Percentiles rank a stretch among this genome's conserved stretches.
Evolutionary conservation across 768 basidiomycete genomes (phyloP).

Genomic region (Scleroderma bovista): DNA sequence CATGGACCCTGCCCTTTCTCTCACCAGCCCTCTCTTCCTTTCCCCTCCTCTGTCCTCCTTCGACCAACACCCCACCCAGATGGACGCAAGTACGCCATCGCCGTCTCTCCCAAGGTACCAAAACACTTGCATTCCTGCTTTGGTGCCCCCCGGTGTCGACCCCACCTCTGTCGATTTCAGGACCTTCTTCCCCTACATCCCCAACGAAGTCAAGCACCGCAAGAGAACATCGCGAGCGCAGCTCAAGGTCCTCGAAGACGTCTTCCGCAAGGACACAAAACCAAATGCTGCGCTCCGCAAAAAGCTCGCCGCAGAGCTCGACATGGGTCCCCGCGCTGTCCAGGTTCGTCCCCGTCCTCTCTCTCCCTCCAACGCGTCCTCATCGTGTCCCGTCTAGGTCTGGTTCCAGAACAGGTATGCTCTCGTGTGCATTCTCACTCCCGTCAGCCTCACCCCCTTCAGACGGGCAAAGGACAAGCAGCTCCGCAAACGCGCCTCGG

Average conservation of each 20-base stretch:
- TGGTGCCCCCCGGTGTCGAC: slow-evolving; percentile 52
- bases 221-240: slow-evolving; percentile 86
- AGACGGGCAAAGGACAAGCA: slow-evolving; percentile 85
- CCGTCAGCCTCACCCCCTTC: slow-evolving; percentile 11
- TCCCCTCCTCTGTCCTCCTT: slow-evolving; percentile 15
- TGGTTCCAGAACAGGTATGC: slow-evolving; percentile 85
- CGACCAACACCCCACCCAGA: slow-evolving; percentile 14
- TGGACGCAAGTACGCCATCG: slow-evolving; percentile 18
- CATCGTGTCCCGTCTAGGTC: slow-evolving; percentile 47
- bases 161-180: slow-evolving; percentile 68
- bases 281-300: slow-evolving; percentile 80
- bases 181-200: slow-evolving; percentile 83
- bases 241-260: slow-evolving; percentile 81
- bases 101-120: slow-evolving; percentile 25
- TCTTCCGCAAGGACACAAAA: slow-evolving; percentile 87
- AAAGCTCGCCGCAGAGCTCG: slow-evolving; percentile 72
- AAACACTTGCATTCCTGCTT: slow-evolving; percentile 40
- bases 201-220: slow-evolving; percentile 91
- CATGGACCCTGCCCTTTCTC: slow-evolving; percentile 31
- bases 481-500: slow-evolving; percentile 45
- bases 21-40: slow-evolving; percentile 8
- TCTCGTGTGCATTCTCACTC: slow-evolving; percentile 3
- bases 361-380: slow-evolving; percentile 12
- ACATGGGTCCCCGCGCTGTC: slow-evolving; percentile 92
- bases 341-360: slow-evolving; percentile 54